A percentile compares a stretch with the other conserved stretches of the same genome.
Evolutionary conservation across 73 alveolate species (phyloP).

Genomic region (Stentor coeruleus): DNA sequence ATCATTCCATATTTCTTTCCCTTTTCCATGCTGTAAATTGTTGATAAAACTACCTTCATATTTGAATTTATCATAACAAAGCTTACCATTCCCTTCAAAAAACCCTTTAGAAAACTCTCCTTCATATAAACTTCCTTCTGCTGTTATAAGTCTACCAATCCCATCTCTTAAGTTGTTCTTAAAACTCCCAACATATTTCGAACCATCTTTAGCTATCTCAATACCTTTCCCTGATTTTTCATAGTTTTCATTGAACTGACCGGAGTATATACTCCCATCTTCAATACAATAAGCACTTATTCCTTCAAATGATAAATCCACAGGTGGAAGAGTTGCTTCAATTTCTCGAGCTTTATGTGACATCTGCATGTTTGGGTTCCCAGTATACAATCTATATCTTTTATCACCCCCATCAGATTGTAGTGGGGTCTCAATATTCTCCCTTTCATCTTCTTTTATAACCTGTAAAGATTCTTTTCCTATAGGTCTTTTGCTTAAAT

Average conservation of each 20-base stretch:
- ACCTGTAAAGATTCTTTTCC: not conserved
- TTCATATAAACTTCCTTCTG: not conserved
- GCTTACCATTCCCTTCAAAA: not conserved
- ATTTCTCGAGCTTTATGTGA: not conserved
- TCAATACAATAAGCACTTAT: not conserved
- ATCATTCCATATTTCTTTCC: slow-evolving; percentile 57
- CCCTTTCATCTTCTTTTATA: not conserved
- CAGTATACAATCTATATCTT: not conserved
- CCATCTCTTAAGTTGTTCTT: not conserved
- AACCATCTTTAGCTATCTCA: not conserved
- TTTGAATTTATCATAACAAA: not conserved
- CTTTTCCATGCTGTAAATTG: slow-evolving; percentile 43
- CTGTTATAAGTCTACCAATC: not conserved
- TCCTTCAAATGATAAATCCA: not conserved
- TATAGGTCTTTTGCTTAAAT: not conserved
- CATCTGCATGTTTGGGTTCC: not conserved
- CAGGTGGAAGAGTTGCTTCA: not conserved
- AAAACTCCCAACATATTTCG: not conserved
- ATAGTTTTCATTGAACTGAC: not conserved
- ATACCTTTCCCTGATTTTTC: not conserved
- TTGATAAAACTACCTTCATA: not conserved
- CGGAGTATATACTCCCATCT: not conserved
- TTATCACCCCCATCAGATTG: not conserved
- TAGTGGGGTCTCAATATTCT: not conserved
- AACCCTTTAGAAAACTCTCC: not conserved